Evolutionary conservation across 2,329 filamentous ascomycete genomes (phyloP).

Genomic region (Gliomastix tumulicola): DNA sequence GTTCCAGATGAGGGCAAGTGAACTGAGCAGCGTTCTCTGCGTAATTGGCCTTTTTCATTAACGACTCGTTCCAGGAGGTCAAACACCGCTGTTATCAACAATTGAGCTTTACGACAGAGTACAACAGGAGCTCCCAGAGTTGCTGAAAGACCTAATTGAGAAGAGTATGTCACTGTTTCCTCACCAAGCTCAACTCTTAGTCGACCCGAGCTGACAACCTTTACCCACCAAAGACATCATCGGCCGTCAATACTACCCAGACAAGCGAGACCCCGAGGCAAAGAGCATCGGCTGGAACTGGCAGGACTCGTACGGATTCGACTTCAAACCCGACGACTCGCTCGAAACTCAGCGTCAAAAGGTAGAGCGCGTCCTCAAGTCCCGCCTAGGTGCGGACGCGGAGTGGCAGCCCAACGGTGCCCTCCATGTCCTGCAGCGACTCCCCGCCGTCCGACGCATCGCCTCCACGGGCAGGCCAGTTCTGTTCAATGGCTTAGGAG

Average conservation of each 20-base stretch:
- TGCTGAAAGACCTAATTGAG: neutral
- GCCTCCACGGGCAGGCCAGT: neutral
- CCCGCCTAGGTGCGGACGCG: neutral
- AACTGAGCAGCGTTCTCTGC: too few species aligned
- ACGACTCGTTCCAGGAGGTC: neutral
- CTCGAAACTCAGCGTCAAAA: neutral
- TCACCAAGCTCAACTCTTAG: too few species aligned
- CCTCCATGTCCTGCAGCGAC: neutral
- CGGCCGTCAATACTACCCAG: neutral
- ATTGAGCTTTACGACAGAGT: slow-evolving; percentile 1
- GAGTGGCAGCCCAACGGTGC: slow-evolving; percentile 1
- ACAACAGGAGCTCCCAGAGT: neutral
- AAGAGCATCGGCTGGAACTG: slow-evolving; percentile 1
- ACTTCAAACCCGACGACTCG: neutral
- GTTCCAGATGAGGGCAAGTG: neutral
- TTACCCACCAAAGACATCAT: neutral
- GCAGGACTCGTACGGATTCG: slow-evolving; percentile 1
- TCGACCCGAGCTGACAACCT: too few species aligned
- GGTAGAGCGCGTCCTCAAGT: neutral
- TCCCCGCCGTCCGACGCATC: neutral
- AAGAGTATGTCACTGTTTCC: neutral
- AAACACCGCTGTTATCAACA: neutral
- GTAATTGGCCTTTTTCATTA: too few species aligned
- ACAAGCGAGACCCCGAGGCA: neutral
- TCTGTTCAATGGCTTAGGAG: neutral